Percentiles rank a stretch among this genome's conserved stretches.
Conservation (phyloP, 2,329 filamentous ascomycete species). For the Cercospora sojina region DNA sequence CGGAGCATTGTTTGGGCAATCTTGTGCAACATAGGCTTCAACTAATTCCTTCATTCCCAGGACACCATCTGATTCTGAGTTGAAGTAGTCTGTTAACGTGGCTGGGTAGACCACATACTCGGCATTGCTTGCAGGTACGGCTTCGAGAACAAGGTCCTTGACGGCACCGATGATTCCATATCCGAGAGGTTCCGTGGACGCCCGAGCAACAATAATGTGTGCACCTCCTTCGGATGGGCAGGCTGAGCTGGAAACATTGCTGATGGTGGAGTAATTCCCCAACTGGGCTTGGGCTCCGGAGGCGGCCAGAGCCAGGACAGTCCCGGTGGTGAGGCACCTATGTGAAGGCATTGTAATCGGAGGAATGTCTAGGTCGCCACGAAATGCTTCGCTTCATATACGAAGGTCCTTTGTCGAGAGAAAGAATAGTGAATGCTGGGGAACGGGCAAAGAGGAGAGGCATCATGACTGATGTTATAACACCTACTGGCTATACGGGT, state of each 20-base stretch:
- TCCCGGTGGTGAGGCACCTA: neutral
- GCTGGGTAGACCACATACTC: constrained; percentile 25
- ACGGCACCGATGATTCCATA: constrained; percentile 24
- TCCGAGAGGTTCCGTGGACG: constrained; percentile 21
- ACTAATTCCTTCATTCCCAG: constrained; percentile 17
- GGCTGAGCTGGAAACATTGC: constrained; percentile 20
- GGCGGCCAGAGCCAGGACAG: constrained; percentile 3
- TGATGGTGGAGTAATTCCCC: constrained; percentile 12
- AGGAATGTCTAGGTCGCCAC: neutral
- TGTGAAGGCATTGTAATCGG: neutral
- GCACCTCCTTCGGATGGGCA: constrained; percentile 20
- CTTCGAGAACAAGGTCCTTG: constrained; percentile 20
- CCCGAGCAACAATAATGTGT: constrained; percentile 28
- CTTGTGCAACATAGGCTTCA: constrained; percentile 17
- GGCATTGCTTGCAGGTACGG: constrained; percentile 19
- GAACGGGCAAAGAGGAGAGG: neutral
- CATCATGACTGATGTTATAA: neutral
- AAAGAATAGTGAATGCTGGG: neutral
- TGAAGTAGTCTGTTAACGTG: constrained; percentile 24
- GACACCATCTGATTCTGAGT: constrained; percentile 24
- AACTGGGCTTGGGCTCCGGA: neutral
- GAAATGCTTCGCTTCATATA: neutral
- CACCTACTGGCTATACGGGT: neutral
- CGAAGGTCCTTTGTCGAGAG: neutral
- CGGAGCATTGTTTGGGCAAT: constrained; percentile 20